Conservation (phyloP, 1,139 yeast species). For the Lodderomyces oxycetoniae region DNA sequence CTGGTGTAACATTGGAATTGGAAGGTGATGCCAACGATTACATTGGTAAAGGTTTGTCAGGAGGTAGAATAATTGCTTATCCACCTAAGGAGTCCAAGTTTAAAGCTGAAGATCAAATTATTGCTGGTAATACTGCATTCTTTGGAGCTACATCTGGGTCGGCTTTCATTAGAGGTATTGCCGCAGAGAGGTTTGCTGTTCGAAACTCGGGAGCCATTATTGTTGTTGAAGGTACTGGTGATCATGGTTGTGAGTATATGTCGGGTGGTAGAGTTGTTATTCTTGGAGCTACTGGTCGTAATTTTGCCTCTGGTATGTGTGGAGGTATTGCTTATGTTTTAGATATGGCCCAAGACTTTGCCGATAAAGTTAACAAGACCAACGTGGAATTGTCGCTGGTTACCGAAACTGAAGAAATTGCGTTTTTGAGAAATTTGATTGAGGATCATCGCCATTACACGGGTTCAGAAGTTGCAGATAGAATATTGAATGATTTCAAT, state of each 20-base stretch:
- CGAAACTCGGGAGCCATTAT: conserved; percentile 98
- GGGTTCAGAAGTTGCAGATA: conserved; percentile 83
- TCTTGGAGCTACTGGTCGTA: conserved; percentile 86
- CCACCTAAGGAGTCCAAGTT: conserved; percentile 82
- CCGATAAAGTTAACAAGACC: conserved; percentile 72
- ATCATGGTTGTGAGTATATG: conserved; percentile 99
- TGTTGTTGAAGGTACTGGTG: conserved; percentile 96
- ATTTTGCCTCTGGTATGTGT: conserved; percentile 99
- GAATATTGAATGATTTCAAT: conserved; percentile 80
- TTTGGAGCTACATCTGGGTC: conserved; percentile 97
- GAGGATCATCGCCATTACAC: conserved; percentile 97
- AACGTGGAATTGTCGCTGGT: conserved; percentile 76
- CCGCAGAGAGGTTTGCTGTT: conserved; percentile 97
- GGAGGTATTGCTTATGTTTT: conserved; percentile 98
- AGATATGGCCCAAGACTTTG: conserved; percentile 91
- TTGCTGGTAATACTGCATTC: conserved; percentile 95
- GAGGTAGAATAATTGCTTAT: conserved; percentile 87
- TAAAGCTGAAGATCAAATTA: conserved; percentile 93
- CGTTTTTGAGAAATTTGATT: conserved; percentile 85
- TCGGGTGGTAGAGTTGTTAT: conserved; percentile 98
- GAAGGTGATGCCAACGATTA: conserved; percentile 98
- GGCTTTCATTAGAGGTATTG: conserved; percentile 93
- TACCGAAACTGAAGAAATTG: conserved; percentile 87
- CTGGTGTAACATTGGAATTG: conserved; percentile 90
- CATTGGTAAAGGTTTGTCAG: conserved; percentile 95